These are phyloP conservation scores for Chlamydomonas incerta DNA, from an alignment of 139 green algal species.

Conservation along the genomic window DNA sequence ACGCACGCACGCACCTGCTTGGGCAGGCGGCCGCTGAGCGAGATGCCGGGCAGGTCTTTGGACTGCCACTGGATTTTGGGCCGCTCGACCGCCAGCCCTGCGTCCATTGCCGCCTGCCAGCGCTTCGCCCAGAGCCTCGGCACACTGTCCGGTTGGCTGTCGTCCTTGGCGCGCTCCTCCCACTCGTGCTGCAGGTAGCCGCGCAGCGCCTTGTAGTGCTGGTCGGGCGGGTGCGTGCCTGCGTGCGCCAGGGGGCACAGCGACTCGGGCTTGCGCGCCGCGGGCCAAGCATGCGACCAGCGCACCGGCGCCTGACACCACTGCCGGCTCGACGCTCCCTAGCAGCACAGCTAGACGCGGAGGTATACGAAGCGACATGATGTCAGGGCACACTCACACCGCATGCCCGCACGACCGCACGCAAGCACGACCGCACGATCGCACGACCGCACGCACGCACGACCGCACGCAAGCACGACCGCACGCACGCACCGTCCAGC, in stretches of 20 bases:
- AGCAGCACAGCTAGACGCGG: too few relatives aligned
- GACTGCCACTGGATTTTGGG: neutral
- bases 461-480: too few relatives aligned
- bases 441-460: slow-evolving; percentile 38
- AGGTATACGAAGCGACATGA: too few relatives aligned
- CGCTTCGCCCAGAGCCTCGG: neutral
- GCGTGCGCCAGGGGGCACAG: too few relatives aligned
- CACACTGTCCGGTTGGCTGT: neutral
- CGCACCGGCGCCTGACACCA: too few relatives aligned
- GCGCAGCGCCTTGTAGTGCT: slow-evolving; percentile 60
- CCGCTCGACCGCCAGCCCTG: neutral
- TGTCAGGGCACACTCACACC: too few relatives aligned
- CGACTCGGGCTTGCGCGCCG: too few relatives aligned
- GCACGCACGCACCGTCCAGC: slow-evolving; percentile 58
- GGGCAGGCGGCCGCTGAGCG: slow-evolving; percentile 12
- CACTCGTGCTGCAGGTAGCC: slow-evolving; percentile 75
- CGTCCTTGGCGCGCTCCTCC: slow-evolving; percentile 39
- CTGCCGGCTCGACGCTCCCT: too few relatives aligned
- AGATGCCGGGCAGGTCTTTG: neutral
- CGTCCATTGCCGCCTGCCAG: neutral
- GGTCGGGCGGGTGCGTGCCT: slow-evolving; percentile 62
- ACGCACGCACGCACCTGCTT: too few relatives aligned
- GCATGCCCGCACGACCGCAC: too few relatives aligned
- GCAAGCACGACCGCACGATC: too few relatives aligned
- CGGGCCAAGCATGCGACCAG: too few relatives aligned